Evolutionary conservation across 495 filamentous ascomycete species (phyloP).

Genomic region (Saxophila tyrrhenica): DNA sequence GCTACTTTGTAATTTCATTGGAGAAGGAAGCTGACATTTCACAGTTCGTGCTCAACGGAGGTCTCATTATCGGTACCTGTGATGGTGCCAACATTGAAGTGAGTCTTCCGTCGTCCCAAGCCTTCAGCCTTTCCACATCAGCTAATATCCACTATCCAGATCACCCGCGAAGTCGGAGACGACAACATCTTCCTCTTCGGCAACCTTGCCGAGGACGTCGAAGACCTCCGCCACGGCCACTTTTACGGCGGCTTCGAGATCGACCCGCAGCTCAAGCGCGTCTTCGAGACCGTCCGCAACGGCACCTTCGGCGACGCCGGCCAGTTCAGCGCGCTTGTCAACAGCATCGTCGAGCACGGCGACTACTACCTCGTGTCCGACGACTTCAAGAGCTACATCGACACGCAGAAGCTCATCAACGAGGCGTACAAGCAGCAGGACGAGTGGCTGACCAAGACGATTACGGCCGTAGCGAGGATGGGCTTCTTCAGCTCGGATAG

Average conservation of each 20-base stretch:
- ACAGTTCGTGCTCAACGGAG: conserved; percentile 84
- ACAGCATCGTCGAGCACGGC: conserved; percentile 77
- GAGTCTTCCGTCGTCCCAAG: conserved; percentile 46
- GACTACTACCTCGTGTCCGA: conserved; percentile 97
- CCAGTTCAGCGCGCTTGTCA: conserved; percentile 68
- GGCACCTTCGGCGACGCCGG: conserved; percentile 65
- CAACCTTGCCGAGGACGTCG: conserved; percentile 90
- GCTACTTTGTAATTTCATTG: not conserved
- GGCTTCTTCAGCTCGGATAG: conserved; percentile 94
- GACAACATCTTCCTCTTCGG: conserved; percentile 98
- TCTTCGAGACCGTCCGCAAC: conserved; percentile 70
- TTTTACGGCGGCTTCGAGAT: conserved; percentile 67
- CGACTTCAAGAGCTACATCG: conserved; percentile 86
- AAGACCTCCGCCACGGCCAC: conserved; percentile 87
- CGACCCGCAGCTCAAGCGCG: conserved; percentile 60
- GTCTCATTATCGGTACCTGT: conserved; percentile 92
- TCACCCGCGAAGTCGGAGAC: conserved; percentile 91
- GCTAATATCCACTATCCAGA: conserved; percentile 60
- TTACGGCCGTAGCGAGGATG: conserved; percentile 80
- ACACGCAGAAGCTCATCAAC: conserved; percentile 82
- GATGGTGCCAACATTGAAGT: conserved; percentile 68
- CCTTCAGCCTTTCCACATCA: conserved; percentile 1
- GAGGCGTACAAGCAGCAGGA: conserved; percentile 83
- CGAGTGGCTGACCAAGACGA: conserved; percentile 81
- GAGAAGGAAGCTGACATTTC: not conserved